Conservation (phyloP, 2,329 filamentous ascomycete species). For the Fusarium sp. region DNA sequence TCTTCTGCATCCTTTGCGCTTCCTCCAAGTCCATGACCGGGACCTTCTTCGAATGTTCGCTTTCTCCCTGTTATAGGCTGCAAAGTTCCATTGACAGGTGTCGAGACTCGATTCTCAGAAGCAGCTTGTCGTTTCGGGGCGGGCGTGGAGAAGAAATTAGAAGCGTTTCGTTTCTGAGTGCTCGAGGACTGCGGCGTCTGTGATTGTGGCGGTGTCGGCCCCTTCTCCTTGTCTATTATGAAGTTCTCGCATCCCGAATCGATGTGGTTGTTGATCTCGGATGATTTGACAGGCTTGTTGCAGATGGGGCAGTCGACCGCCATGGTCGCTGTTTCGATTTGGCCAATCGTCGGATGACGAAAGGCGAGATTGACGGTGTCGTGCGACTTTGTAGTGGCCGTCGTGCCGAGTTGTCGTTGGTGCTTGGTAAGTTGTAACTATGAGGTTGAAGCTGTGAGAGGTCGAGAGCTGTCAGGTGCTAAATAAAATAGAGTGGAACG, state of each 20-base stretch:
- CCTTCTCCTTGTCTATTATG: conserved; percentile 68
- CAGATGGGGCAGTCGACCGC: conserved; percentile 87
- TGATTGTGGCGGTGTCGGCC: conserved; percentile 51
- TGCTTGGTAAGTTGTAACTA: not conserved
- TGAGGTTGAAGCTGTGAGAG: conserved; percentile 14
- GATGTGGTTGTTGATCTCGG: conserved; percentile 90
- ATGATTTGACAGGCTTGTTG: conserved; percentile 77
- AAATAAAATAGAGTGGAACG: conserved; percentile 32
- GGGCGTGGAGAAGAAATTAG: conserved; percentile 75
- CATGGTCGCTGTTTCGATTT: conserved; percentile 45
- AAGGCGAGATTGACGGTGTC: not conserved
- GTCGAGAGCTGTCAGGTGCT: conserved; percentile 11
- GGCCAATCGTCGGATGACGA: conserved; percentile 20
- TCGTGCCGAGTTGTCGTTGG: conserved; percentile 3
- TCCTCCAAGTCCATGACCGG: conserved; percentile 54
- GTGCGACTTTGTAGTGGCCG: not conserved
- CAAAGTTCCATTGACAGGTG: conserved; percentile 54
- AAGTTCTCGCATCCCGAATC: conserved; percentile 84
- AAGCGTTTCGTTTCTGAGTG: conserved; percentile 69
- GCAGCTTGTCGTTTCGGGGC: conserved; percentile 68
- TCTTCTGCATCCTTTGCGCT: conserved; percentile 12
- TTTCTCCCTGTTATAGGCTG: conserved; percentile 61
- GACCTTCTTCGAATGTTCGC: conserved; percentile 69
- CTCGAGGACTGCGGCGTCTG: conserved; percentile 54
- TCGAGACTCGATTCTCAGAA: conserved; percentile 51